Conservation (phyloP, 495 filamentous ascomycete genomes). For the Neurospora terricola region DNA sequence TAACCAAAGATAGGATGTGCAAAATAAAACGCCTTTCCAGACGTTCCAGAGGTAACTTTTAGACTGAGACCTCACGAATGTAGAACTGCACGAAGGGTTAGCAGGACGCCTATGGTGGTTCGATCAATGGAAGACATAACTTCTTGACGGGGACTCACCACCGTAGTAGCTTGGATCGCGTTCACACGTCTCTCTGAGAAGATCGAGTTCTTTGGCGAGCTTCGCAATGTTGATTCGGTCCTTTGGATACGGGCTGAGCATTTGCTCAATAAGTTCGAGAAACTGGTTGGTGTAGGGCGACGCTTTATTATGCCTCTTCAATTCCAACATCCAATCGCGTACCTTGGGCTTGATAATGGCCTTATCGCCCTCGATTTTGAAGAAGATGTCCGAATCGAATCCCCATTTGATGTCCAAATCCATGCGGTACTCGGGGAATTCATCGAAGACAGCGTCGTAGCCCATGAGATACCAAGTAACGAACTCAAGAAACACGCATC, state of each 20-base stretch:
- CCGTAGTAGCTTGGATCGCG: not conserved
- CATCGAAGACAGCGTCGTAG: not conserved
- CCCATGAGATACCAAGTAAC: constrained; percentile 3
- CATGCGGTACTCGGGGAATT: not conserved
- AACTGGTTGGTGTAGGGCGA: not conserved
- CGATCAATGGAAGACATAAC: not conserved
- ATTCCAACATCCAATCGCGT: not conserved
- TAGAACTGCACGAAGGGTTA: not conserved
- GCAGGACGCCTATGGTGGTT: not conserved
- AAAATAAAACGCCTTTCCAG: not conserved
- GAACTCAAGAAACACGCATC: constrained; percentile 4
- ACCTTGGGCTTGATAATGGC: constrained; percentile 1
- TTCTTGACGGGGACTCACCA: not conserved
- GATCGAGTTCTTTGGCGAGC: not conserved
- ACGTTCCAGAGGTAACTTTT: not conserved
- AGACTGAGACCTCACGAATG: not conserved
- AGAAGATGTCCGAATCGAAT: constrained; percentile 1
- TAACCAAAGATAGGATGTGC: not conserved
- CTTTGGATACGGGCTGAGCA: not conserved
- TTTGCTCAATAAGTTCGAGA: not conserved
- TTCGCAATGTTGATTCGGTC: not conserved
- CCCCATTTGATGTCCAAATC: not conserved
- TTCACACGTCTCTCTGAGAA: not conserved
- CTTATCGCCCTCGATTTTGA: not conserved
- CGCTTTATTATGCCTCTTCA: not conserved